Conservation (phyloP, 2,329 filamentous ascomycete species). For the Blastomyces silverae region DNA sequence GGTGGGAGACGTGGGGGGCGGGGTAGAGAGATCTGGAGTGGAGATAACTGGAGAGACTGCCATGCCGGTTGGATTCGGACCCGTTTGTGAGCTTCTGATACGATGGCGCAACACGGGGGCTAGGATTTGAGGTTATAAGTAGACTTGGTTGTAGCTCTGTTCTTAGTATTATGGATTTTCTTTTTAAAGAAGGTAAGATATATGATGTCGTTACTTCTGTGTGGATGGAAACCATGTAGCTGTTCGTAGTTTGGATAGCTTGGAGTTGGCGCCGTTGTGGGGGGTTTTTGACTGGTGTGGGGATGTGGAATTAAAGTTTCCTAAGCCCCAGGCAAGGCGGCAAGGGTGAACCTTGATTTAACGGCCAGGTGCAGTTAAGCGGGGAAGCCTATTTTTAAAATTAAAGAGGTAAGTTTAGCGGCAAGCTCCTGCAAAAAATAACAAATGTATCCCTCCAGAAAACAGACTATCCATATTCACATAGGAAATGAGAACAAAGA, state of each 20-base stretch:
- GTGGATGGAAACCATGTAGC: neutral
- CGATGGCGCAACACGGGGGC: neutral
- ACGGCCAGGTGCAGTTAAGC: no score
- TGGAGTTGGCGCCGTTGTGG: neutral
- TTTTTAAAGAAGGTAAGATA: neutral
- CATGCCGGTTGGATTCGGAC: neutral
- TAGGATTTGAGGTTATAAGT: neutral
- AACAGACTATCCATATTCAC: neutral
- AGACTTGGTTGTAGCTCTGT: neutral
- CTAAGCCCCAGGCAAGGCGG: neutral
- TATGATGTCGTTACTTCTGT: neutral
- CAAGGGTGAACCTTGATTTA: neutral
- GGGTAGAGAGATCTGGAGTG: slow-evolving; percentile 6
- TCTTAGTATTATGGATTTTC: neutral
- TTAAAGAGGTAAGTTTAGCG: no score
- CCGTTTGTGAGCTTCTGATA: neutral
- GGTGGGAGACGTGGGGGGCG: neutral
- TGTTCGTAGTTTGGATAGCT: neutral
- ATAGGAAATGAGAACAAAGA: neutral
- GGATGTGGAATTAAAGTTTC: neutral
- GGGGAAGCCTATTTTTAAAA: no score
- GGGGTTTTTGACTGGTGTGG: neutral
- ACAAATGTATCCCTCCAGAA: neutral
- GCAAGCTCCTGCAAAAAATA: no score
- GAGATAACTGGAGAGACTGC: neutral